These are phyloP conservation scores for Wallacemonas rigidus DNA, from an alignment of 208 protist genomes.

Conservation along the genomic window DNA sequence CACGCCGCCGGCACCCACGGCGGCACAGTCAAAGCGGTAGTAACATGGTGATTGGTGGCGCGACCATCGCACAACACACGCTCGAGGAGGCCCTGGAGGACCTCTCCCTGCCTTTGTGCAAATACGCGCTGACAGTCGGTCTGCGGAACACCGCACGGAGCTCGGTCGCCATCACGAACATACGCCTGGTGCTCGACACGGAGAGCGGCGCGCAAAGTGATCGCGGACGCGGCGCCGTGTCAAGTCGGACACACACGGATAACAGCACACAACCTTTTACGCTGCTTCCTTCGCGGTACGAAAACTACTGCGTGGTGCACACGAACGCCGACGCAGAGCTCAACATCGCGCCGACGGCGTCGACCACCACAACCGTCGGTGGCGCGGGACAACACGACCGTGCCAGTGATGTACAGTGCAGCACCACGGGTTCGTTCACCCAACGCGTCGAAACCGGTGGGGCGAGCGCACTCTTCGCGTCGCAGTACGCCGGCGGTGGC, in stretches of 20 bases:
- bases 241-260: not conserved
- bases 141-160: slow-evolving; percentile 44
- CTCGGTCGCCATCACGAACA: slow-evolving; percentile 31
- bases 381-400: too few species aligned
- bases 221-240: too few species aligned
- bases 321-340: too few species aligned
- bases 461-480: slow-evolving; percentile 20
- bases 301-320: slow-evolving; percentile 4
- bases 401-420: not conserved
- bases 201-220: too few species aligned
- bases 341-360: too few species aligned
- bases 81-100: not conserved
- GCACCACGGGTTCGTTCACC: not conserved
- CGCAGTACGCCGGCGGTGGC: slow-evolving; percentile 20
- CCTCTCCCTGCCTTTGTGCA: slow-evolving; percentile 24
- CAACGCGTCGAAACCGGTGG: slow-evolving; percentile 6
- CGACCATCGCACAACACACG: not conserved
- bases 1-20: not conserved
- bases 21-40: slow-evolving; percentile 1
- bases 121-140: slow-evolving; percentile 40
- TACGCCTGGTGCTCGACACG: slow-evolving; percentile 26
- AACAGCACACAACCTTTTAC: not conserved
- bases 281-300: slow-evolving; percentile 16
- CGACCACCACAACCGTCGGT: too few species aligned
- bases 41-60: not conserved